These are phyloP conservation scores for Pseudoneurospora amorphoporcata DNA, from an alignment of 495 filamentous ascomycete species.

Conservation along the genomic window DNA sequence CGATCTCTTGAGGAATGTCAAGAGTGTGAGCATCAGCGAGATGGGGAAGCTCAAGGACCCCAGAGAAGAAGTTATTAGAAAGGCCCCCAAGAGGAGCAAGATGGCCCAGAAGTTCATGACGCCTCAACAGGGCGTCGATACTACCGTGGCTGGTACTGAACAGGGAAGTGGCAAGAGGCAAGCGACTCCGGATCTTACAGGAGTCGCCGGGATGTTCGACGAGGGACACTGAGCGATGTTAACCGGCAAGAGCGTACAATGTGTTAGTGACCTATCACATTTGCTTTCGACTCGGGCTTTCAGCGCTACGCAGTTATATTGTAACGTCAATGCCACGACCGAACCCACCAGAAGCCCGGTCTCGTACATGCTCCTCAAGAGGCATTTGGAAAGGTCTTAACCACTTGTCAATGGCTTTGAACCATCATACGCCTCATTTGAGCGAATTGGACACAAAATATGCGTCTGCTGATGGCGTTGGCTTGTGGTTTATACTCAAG, in stretches of 20 bases:
- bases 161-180: slow-evolving; percentile 5
- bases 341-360: neutral
- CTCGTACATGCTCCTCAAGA: neutral
- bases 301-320: neutral
- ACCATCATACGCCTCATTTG: neutral
- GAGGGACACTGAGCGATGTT: slow-evolving; percentile 9
- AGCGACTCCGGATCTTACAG: slow-evolving; percentile 31
- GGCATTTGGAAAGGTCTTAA: neutral
- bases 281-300: neutral
- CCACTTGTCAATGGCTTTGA: neutral
- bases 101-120: slow-evolving; percentile 51
- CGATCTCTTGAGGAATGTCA: slow-evolving; percentile 74
- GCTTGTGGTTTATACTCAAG: neutral
- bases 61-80: slow-evolving; percentile 9
- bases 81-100: slow-evolving; percentile 30
- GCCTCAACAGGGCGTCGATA: neutral
- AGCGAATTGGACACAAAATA: neutral
- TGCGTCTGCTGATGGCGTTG: neutral
- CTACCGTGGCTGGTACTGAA: slow-evolving; percentile 1
- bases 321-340: neutral
- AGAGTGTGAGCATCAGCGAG: slow-evolving; percentile 85
- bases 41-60: slow-evolving; percentile 66
- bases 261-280: neutral
- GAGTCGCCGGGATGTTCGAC: slow-evolving; percentile 34
- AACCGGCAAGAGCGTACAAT: neutral